Evolutionary conservation across 2,329 filamentous ascomycete genomes (phyloP), one percentile per base, ranked within the genome.

Genomic region (Penicillium corylophilum): DNA sequence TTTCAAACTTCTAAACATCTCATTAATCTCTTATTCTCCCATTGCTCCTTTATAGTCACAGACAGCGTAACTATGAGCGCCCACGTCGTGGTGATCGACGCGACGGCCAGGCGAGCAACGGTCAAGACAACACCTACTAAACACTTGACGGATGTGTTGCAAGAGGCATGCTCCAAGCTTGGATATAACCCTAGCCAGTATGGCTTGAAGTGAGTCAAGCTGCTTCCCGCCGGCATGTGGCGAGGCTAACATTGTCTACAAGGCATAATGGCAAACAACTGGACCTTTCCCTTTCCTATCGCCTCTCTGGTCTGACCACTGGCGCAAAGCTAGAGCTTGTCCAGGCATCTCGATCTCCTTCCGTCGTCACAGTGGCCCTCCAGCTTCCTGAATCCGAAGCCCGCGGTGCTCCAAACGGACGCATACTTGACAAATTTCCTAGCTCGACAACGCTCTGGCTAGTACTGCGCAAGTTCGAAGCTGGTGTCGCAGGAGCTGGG

Each of bases 291-390:
- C 81, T 90, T 50, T 87, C 89, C 38, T 90, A 92, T 69, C 86
- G 93, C 43, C 84, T 93, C 24, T 88, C 91, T 5, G 90, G 91
- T 44, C 85, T 99, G 5, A 79, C 82, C 12, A 83, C 89, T 33
- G 94, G 94, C 55, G 93, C 94, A 53, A 95, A 95, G 68, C 84
- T 99, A 52, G 92, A 97, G 68, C 88, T 99, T 44, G 87, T 96
- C 20, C 86, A 90, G 67, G 86, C 88, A 53, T 94, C 92, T 41
- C 89, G 89, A 51, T 94, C 91, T 0, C 88, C 92, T 0, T 87
- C 90, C 1, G 87, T 88, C 43, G 87, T 99, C 50, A 91, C 88
- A 36, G 87, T 99, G 38, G 93, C 90, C n/a, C 77, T 99, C 12
- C 89, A 95, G 67, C 77, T 96, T 24, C 89, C 90, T 3, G 80